phyloP scores from a whole-genome alignment of 768 basidiomycete species.

The Daedalea quercina region DNA sequence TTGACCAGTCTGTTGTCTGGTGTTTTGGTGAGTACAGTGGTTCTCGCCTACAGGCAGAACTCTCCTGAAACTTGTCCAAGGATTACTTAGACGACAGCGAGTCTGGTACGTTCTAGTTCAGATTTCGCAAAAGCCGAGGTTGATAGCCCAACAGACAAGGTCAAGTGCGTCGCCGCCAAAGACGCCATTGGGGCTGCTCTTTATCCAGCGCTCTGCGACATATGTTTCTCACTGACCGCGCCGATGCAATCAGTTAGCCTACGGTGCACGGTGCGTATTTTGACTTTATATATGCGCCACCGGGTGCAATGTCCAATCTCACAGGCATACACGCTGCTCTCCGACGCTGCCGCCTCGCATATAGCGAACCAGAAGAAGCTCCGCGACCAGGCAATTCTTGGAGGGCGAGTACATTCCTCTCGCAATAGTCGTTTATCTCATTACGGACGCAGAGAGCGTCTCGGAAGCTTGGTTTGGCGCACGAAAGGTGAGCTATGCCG shows the following conservation, averaged over 20 bases:
- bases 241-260: conserved; percentile 23
- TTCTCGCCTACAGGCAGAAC: neutral
- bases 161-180: conserved; percentile 11
- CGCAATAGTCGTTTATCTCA: neutral
- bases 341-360: conserved; percentile 38
- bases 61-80: conserved; percentile 5
- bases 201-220: conserved; percentile 29
- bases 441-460: conserved; percentile 9
- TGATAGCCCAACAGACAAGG: too few relatives aligned
- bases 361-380: conserved; percentile 38
- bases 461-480: conserved; percentile 43
- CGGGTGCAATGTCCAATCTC: neutral
- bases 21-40: conserved; percentile 31
- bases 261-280: conserved; percentile 18
- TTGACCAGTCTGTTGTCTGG: conserved; percentile 47
- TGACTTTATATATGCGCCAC: conserved; percentile 3
- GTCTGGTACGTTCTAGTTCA: conserved; percentile 17
- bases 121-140: neutral
- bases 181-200: conserved; percentile 21
- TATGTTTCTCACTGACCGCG: conserved; percentile 27
- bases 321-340: conserved; percentile 49
- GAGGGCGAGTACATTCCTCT: conserved; percentile 34
- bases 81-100: conserved; percentile 24
- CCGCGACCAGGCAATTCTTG: conserved; percentile 36
- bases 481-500: conserved; percentile 34